Percentiles rank a stretch among this genome's conserved stretches.
phyloP scores from a whole-genome alignment of 345 rosid genomes.

The Sonneratia alba region DNA sequence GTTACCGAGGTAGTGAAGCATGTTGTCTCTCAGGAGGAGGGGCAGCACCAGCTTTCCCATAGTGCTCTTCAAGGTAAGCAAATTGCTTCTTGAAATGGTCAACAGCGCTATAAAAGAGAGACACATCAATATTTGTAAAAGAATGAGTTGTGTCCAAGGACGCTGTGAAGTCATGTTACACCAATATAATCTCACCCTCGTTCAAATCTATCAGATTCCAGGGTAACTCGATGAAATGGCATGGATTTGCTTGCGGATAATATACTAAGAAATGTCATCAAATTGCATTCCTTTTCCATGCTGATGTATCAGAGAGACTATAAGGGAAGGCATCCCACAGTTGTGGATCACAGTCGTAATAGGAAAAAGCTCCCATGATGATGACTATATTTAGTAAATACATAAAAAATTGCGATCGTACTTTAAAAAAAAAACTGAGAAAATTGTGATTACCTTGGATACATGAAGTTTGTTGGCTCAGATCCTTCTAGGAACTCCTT shows the following conservation, averaged over 20 bases:
- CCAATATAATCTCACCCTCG: not conserved
- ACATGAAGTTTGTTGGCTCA: slow-evolving; percentile 89
- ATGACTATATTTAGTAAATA: not conserved
- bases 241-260: not conserved
- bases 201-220: not conserved
- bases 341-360: too few species aligned
- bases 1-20: slow-evolving; percentile 90
- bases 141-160: not conserved
- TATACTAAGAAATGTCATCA: not conserved
- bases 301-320: not conserved
- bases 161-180: not conserved
- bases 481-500: slow-evolving; percentile 82
- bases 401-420: too few species aligned
- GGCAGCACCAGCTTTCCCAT: slow-evolving; percentile 70
- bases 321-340: too few species aligned
- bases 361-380: not conserved
- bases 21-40: slow-evolving; percentile 89
- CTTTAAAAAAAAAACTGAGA: not conserved
- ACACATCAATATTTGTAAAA: not conserved
- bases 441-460: slow-evolving; percentile 57
- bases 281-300: not conserved
- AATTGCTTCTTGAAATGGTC: slow-evolving; percentile 98
- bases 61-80: slow-evolving; percentile 91
- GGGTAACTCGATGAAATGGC: not conserved
- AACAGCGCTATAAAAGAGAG: slow-evolving; percentile 61